These are phyloP conservation scores for Hirsutella rhossiliensis DNA, from an alignment of 2,329 filamentous ascomycete genomes.

Conservation along the genomic window DNA sequence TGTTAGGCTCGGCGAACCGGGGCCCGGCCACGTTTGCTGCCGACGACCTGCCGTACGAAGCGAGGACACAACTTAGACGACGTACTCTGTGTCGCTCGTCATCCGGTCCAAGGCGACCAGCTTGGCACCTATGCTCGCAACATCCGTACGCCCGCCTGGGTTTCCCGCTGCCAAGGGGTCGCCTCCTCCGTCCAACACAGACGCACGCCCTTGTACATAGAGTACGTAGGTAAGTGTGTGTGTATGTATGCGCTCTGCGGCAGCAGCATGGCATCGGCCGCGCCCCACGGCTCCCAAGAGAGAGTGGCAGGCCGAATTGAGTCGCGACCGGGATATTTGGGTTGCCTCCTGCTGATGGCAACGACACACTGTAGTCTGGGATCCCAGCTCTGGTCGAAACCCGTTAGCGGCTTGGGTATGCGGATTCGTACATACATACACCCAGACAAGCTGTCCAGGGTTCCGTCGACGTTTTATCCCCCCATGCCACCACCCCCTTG, in stretches of 20 bases:
- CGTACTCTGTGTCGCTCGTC: neutral
- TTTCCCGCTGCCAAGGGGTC: neutral
- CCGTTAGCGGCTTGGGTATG: constrained; percentile 25
- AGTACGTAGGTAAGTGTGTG: neutral
- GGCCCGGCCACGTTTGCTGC: constrained; percentile 1
- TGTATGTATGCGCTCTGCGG: neutral
- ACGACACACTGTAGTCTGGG: constrained; percentile 13
- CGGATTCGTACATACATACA: constrained; percentile 3
- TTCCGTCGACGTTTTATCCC: constrained; percentile 17
- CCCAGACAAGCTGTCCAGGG: constrained; percentile 21
- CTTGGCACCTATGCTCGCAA: neutral
- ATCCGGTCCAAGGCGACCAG: neutral
- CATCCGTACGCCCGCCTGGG: neutral
- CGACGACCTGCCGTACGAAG: neutral
- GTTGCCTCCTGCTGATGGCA: constrained; percentile 2
- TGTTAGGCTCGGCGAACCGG: constrained; percentile 1
- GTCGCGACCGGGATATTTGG: constrained; percentile 6
- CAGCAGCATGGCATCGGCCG: neutral
- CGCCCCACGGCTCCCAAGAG: neutral
- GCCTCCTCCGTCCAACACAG: neutral
- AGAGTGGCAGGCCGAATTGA: neutral
- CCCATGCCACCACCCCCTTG: constrained; percentile 20
- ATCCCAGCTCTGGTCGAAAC: constrained; percentile 26
- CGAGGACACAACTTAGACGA: neutral
- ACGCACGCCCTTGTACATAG: neutral